phyloP scores from a whole-genome alignment of 2,329 filamentous ascomycete species.

The Cercospora brassicicola region DNA sequence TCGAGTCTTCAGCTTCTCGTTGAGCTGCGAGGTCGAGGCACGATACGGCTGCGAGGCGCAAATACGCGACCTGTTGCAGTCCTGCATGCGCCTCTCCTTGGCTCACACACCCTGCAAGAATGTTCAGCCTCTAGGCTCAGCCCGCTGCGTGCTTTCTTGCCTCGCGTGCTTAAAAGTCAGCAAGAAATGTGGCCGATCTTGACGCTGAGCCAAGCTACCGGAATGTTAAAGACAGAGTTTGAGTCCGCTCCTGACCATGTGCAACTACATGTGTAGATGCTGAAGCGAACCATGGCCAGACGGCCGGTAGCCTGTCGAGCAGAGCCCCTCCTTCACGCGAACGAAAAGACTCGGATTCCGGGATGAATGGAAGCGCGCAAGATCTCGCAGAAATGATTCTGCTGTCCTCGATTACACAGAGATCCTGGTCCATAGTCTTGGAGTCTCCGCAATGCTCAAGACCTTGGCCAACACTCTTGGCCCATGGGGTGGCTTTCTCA shows the following conservation, averaged over 20 bases:
- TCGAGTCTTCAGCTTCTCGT: background rate
- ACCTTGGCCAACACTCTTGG: constrained; percentile 4
- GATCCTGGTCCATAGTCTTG: background rate
- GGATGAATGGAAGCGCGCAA: background rate
- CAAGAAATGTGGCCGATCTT: constrained; percentile 7
- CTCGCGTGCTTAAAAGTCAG: background rate
- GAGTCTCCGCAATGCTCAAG: background rate
- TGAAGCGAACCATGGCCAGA: background rate
- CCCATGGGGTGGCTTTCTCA: constrained; percentile 7
- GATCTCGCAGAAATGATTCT: background rate
- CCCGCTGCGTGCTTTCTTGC: background rate
- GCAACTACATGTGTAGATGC: background rate
- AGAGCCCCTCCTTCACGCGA: background rate
- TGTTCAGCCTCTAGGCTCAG: background rate
- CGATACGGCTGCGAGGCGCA: background rate
- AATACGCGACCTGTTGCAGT: background rate
- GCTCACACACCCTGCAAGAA: background rate
- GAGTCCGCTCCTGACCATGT: constrained; percentile 10
- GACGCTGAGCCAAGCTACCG: background rate
- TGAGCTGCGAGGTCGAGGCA: constrained; percentile 2
- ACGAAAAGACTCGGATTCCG: background rate
- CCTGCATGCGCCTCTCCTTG: background rate
- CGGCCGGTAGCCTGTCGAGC: background rate
- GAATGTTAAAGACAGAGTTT: background rate
- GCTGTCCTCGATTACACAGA: background rate